Base-by-base conservation (phyloP, 305 asterid species). In the Fraxinus ornus region DNA sequence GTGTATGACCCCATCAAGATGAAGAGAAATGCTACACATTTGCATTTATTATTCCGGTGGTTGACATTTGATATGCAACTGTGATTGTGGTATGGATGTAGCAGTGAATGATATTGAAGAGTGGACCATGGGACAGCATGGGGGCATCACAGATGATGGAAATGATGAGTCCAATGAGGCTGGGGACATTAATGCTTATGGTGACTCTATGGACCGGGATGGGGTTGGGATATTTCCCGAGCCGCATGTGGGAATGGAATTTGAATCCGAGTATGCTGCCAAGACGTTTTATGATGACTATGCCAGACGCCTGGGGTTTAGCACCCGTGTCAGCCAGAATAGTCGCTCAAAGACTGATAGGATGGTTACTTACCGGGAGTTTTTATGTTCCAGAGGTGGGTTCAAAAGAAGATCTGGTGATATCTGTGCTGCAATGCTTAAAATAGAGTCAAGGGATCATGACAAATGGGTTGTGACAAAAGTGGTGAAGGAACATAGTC, bases 181-280 rank as follows among this genome's bases (percentile, higher is more conserved):
- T 26, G 90, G 87, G 49, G 92, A 87, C 73, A 77, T 86, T 52
- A 90, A 86, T 82, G 86, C 85, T 44, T 86, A 81, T 10, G 86
- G 89, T 76, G 81, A 83, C 62, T 87, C 91, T 41, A 79, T 86
- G 35, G 83, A 84, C 76, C 85, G 52, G 81, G 85, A 85, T 62
- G 90, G 77, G 72, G 83, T 85, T 76, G 87, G 84, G 78, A 73
- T 62, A 75, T 79, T 82, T 35, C 82, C 83, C 0, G 92, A 90
- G 88, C 98, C 95, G 3, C 87, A 83, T 79, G 81, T 91, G 9
- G 98, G 98, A 62, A 90, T 92, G 95, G 93, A 90, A 86, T 94
- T 91, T 80, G 89, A 86, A 77, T 91, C 98, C 4, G 93, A 86
- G 83, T 84, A 90, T 80, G 90, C 90, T 12, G 97, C 94, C 28